Conservation (phyloP, 2,329 filamentous ascomycete species). For the Ilyonectria sp. region DNA sequence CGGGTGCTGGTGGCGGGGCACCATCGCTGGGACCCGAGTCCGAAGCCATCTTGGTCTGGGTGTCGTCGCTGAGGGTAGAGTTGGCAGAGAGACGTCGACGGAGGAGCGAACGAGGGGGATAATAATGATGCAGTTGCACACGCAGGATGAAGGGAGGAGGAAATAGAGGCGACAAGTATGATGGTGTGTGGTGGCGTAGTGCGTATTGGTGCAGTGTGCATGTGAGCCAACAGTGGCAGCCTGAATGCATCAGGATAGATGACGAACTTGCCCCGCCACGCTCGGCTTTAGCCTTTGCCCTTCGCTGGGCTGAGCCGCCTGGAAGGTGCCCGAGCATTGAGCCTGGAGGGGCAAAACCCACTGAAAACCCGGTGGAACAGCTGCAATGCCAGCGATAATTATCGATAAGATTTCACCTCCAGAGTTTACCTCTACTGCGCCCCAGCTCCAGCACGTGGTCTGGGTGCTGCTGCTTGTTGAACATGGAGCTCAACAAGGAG, state of each 20-base stretch:
- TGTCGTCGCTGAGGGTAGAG: not conserved
- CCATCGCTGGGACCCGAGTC: slow-evolving; percentile 39
- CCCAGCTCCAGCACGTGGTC: not conserved
- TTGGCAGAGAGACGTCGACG: not conserved
- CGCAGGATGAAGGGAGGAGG: slow-evolving; percentile 25
- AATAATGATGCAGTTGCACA: slow-evolving; percentile 20
- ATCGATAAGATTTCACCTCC: too few relatives aligned
- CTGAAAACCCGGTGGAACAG: not conserved
- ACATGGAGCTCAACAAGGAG: not conserved
- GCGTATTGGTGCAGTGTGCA: not conserved
- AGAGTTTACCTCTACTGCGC: not conserved
- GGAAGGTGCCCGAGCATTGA: slow-evolving; percentile 29
- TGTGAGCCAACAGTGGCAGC: slow-evolving; percentile 9
- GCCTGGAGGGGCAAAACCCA: not conserved
- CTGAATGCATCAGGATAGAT: slow-evolving; percentile 32
- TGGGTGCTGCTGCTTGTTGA: not conserved
- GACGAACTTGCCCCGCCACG: slow-evolving; percentile 47
- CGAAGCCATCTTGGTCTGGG: slow-evolving; percentile 38
- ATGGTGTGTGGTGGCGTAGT: not conserved
- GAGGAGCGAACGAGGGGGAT: not conserved
- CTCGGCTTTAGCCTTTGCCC: not conserved
- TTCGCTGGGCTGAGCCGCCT: not conserved
- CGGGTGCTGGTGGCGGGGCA: slow-evolving; percentile 48
- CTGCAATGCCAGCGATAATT: not conserved
- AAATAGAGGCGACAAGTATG: not conserved